These are phyloP conservation scores for Termitomyces sp. DNA, from an alignment of 768 basidiomycete species.

Conservation along the genomic window DNA sequence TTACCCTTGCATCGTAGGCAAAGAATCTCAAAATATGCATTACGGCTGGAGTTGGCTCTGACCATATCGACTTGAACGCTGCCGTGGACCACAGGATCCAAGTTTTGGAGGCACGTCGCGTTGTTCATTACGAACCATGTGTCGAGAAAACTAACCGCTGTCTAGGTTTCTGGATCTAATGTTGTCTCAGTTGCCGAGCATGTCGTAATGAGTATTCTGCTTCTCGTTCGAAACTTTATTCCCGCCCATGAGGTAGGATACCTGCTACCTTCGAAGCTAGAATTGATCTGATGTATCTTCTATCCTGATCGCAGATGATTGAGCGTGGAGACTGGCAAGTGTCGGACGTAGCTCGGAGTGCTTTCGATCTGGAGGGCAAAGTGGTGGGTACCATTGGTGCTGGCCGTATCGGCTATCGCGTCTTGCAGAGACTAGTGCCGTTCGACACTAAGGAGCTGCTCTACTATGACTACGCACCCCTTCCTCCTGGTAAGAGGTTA, in stretches of 20 bases:
- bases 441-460: conserved; percentile 89
- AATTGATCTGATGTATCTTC: background rate
- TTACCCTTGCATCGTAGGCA: conserved; percentile 30
- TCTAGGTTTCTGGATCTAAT: conserved; percentile 77
- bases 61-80: conserved; percentile 87
- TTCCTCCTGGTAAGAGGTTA: conserved; percentile 45
- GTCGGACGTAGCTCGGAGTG: conserved; percentile 73
- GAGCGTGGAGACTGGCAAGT: conserved; percentile 85
- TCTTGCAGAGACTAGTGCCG: conserved; percentile 70
- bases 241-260: conserved; percentile 72
- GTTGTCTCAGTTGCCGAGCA: conserved; percentile 91
- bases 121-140: background rate
- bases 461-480: conserved; percentile 81
- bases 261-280: background rate
- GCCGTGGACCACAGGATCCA: conserved; percentile 76
- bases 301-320: conserved; percentile 48
- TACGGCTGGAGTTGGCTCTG: conserved; percentile 88
- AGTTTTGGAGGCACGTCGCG: conserved; percentile 53
- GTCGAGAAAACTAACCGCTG: conserved; percentile 9
- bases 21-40: conserved; percentile 87
- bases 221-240: conserved; percentile 86
- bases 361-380: conserved; percentile 88
- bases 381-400: conserved; percentile 88
- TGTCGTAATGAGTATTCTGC: conserved; percentile 85
- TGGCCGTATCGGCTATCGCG: conserved; percentile 79